Evolutionary conservation across 345 rosid species (phyloP), one percentile per base, ranked within the genome.

Genomic region (Gossypium anomalum): DNA sequence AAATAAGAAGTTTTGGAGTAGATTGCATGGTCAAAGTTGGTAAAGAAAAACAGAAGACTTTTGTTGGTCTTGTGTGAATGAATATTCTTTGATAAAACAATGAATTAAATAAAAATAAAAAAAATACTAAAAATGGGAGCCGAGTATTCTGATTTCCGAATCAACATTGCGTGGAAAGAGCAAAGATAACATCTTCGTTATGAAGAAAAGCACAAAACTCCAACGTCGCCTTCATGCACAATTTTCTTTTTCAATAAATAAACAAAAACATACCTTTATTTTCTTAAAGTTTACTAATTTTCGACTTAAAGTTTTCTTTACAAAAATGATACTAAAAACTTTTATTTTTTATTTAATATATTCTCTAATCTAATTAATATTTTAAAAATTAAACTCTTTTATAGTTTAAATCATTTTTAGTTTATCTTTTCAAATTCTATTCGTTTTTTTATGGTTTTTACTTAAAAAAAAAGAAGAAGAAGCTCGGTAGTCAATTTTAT

Each of bases 151-250:
- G 55, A 67, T 67, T 14, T 67, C 41, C 7, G 41, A 48, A 48
- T 67, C 71, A 67, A 67, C 57, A 15, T 67, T 67, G 71, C 71
- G 71, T 67, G 71, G 71, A 67, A 67, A 67, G 71, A 15, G 41
- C 38, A 48, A 67, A 48, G 71, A 9, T 57, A 48, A 67, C 43
- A 47, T 67, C 71, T 67, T 67, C 71, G 14, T 52, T 9, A 14
- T 23, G 71, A 67, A 67, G 71, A 67, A 67, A 67, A 67, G 71
- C 71, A 67, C 71, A 52, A 67, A 67, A 2, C 7, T 66, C 53
- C 70, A 66, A 57, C 11, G 15, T 25, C 27, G 45, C 29, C 4
- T 43, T 11, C 55, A 47, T 67, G 27, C 60, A 20, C 13, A 20
- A 20, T 19, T 56, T 22, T 9, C 4, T 45, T 22, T 47, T 47